phyloP scores from a whole-genome alignment of 768 basidiomycete species.

The Lyophyllum atratum region DNA sequence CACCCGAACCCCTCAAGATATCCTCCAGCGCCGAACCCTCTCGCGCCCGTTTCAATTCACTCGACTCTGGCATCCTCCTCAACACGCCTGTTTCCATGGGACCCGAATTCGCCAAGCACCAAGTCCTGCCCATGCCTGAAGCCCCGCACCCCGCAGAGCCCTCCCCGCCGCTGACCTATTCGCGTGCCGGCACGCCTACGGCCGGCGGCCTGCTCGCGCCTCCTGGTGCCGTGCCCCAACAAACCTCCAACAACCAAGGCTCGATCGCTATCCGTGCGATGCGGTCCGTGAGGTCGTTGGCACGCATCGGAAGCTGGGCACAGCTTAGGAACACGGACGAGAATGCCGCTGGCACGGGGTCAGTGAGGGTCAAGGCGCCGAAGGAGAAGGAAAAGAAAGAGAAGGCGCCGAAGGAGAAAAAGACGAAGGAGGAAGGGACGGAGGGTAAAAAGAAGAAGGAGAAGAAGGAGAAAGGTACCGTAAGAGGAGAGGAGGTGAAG shows the following conservation, averaged over 20 bases:
- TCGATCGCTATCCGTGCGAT: constrained; percentile 82
- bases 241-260: constrained; percentile 33
- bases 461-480: constrained; percentile 15
- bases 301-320: constrained; percentile 73
- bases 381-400: constrained; percentile 18
- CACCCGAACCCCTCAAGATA: constrained; percentile 45
- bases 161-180: constrained; percentile 23
- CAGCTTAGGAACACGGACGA: constrained; percentile 48
- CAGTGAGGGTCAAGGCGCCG: neutral
- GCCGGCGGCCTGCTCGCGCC: constrained; percentile 39
- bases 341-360: constrained; percentile 3
- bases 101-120: constrained; percentile 9
- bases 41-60: constrained; percentile 65
- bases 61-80: constrained; percentile 44
- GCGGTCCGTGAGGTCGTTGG: constrained; percentile 70
- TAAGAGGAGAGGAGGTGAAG: constrained; percentile 14
- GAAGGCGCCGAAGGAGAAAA: constrained; percentile 15
- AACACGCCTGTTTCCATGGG: constrained; percentile 34
- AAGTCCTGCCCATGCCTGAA: neutral
- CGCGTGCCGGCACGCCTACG: constrained; percentile 39
- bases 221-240: constrained; percentile 22
- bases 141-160: constrained; percentile 10
- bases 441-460: constrained; percentile 27
- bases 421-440: constrained; percentile 34
- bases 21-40: constrained; percentile 28